Evolutionary conservation across 2,329 filamentous ascomycete genomes (phyloP).

Genomic region (Colletotrichum horii): DNA sequence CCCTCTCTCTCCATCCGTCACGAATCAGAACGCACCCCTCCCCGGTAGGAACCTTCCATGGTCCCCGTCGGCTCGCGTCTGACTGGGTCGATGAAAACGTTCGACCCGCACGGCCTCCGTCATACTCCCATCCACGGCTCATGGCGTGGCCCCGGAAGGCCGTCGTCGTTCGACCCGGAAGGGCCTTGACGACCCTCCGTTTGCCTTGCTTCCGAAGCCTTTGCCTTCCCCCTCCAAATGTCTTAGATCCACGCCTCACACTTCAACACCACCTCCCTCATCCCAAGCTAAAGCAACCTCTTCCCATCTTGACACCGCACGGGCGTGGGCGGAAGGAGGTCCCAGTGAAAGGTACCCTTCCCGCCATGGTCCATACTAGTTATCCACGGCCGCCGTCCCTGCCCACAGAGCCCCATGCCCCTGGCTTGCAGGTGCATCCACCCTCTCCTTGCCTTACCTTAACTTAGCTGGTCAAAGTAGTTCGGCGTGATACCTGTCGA

Average conservation of each 20-base stretch:
- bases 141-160: not conserved
- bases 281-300: constrained; percentile 4
- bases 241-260: constrained; percentile 13
- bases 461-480: not conserved
- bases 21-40: constrained; percentile 7
- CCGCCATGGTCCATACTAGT: not conserved
- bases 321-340: constrained; percentile 8
- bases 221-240: not conserved
- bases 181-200: constrained; percentile 5
- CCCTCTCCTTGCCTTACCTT: not conserved
- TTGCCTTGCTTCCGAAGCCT: not conserved
- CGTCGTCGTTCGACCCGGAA: constrained; percentile 9
- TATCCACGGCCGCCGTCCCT: not conserved
- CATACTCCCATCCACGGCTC: constrained; percentile 9
- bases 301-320: constrained; percentile 13
- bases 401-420: constrained; percentile 23
- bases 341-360: not conserved
- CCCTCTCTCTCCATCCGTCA: not conserved
- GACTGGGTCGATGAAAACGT: constrained; percentile 1
- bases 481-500: not conserved
- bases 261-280: not conserved
- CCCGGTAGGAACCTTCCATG: not conserved
- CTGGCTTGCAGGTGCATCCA: constrained; percentile 16
- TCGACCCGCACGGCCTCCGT: constrained; percentile 14
- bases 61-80: not conserved